Evolutionary conservation across 176 grass and related monocot species (phyloP).

Genomic region (Ensete ventricosum): DNA sequence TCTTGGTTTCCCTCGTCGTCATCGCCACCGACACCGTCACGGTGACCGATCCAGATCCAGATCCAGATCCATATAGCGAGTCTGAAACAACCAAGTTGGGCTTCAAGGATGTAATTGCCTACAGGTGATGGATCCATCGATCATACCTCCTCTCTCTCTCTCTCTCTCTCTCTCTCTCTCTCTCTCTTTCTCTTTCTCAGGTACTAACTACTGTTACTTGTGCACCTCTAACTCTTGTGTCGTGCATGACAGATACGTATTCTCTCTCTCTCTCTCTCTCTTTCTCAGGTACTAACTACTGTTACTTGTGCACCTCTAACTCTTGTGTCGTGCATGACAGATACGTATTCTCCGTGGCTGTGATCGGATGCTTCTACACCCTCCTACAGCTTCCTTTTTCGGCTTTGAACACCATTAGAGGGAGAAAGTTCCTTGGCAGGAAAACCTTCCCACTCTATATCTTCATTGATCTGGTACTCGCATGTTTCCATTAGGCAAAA

Average conservation of each 20-base stretch:
- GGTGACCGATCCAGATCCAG: not conserved
- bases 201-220: no score
- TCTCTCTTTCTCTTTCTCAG: no score
- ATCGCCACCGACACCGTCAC: not conserved
- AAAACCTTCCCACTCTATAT: not conserved
- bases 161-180: no score
- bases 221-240: no score
- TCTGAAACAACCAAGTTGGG: not conserved
- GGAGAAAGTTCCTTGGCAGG: not conserved
- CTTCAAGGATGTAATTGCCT: not conserved
- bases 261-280: not conserved
- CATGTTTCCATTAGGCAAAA: no score
- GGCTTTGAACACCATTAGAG: not conserved
- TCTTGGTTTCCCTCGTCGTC: not conserved
- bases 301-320: no score
- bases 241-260: not conserved
- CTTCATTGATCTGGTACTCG: constrained; percentile 10
- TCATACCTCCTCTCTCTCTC: no score
- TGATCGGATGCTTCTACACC: constrained; percentile 1
- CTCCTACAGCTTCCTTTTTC: constrained; percentile 16
- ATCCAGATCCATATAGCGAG: not conserved
- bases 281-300: no score
- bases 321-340: not conserved
- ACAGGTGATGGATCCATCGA: not conserved
- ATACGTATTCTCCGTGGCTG: constrained; percentile 3